phyloP scores from a whole-genome alignment of 73 alveolate species.

The Paramecium biaurelia region DNA sequence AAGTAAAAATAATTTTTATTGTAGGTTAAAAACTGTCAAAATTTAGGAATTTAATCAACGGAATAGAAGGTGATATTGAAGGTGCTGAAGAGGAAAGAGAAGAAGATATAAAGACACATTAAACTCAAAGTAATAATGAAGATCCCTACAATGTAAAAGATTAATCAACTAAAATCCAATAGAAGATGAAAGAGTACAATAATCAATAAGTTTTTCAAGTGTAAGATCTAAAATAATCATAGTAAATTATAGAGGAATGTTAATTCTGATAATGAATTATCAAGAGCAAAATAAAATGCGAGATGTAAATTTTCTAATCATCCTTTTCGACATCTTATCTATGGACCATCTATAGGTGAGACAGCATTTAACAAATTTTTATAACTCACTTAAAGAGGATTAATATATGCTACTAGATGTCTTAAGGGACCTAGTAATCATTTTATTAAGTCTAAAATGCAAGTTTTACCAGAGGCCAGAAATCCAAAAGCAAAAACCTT shows the following conservation, averaged over 20 bases:
- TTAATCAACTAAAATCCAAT: neutral
- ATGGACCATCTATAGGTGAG: conserved; percentile 2
- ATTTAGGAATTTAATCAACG: neutral
- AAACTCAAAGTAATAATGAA: neutral
- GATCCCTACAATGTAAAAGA: neutral
- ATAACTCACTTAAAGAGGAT: conserved; percentile 36
- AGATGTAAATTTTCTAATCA: neutral
- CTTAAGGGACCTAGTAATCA: conserved; percentile 45
- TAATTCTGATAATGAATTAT: conserved; percentile 11
- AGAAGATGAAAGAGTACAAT: neutral
- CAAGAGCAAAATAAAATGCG: neutral
- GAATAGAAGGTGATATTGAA: neutral
- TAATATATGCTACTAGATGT: conserved; percentile 38
- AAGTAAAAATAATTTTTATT: neutral
- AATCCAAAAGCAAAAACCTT: conserved; percentile 39
- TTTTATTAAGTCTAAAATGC: conserved; percentile 5
- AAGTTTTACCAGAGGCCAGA: conserved; percentile 26
- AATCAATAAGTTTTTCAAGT: neutral
- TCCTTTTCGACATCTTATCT: conserved; percentile 58
- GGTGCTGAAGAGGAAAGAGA: neutral
- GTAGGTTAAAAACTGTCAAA: conserved; percentile 2
- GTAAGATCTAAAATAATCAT: neutral
- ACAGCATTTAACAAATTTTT: neutral
- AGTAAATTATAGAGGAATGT: neutral
- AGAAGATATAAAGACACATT: neutral